phyloP scores from a whole-genome alignment of 2,329 filamentous ascomycete species.

The Pseudogymnoascus sp. region DNA sequence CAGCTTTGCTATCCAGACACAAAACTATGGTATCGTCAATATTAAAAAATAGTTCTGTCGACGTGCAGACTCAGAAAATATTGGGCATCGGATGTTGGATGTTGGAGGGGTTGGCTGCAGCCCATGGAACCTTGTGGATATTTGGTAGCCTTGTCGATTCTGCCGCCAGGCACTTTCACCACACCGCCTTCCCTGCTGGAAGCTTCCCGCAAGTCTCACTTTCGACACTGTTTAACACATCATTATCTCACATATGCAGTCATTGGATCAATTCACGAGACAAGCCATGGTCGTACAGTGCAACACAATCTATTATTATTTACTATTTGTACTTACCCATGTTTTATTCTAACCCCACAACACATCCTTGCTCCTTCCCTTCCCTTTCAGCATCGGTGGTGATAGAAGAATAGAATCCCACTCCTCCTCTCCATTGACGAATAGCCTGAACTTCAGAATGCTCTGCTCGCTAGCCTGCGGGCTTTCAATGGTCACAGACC shows the following conservation, averaged over 20 bases:
- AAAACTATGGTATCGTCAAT: neutral
- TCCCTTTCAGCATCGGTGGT: slow-evolving; percentile 31
- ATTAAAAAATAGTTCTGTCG: neutral
- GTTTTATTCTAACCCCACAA: slow-evolving; percentile 23
- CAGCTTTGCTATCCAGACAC: neutral
- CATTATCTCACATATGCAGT: neutral
- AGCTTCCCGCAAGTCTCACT: neutral
- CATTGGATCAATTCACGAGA: neutral
- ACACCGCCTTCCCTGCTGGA: neutral
- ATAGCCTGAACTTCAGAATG: slow-evolving; percentile 72
- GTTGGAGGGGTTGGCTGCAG: neutral
- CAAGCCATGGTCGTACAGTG: neutral
- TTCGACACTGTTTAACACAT: neutral
- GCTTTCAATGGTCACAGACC: slow-evolving; percentile 69
- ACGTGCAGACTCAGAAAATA: neutral
- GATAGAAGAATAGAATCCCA: slow-evolving; percentile 61
- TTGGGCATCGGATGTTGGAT: neutral
- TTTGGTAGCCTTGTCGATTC: slow-evolving; percentile 8
- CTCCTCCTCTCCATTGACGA: slow-evolving; percentile 68
- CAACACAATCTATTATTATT: neutral
- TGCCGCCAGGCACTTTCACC: neutral
- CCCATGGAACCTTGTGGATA: slow-evolving; percentile 9
- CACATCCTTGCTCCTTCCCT: slow-evolving; percentile 24
- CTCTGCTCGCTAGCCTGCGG: slow-evolving; percentile 58
- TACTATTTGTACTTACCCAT: neutral